Conservation (phyloP, 768 basidiomycete species). For the Tricholoma sp. region DNA sequence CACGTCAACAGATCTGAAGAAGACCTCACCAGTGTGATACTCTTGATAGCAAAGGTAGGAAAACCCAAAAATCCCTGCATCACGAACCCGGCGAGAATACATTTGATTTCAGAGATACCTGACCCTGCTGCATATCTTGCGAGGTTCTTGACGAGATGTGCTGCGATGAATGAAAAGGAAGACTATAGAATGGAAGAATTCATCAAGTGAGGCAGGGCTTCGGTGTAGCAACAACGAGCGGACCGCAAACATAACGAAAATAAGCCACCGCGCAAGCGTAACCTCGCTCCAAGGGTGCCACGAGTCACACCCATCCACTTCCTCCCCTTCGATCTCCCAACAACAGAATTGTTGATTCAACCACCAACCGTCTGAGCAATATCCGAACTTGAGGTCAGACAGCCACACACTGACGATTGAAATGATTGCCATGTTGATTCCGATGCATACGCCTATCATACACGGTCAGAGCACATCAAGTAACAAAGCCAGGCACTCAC, state of each 20-base stretch:
- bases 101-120: constrained; percentile 98
- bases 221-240: constrained; percentile 23
- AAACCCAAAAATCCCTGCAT: constrained; percentile 94
- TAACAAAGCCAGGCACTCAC: constrained; percentile 40
- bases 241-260: constrained; percentile 89
- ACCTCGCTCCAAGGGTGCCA: constrained; percentile 90
- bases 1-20: not conserved
- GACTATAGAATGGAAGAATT: constrained; percentile 42
- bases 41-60: constrained; percentile 91
- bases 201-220: not conserved
- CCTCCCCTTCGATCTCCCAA: constrained; percentile 87
- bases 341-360: constrained; percentile 97
- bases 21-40: constrained; percentile 75
- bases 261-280: constrained; percentile 67
- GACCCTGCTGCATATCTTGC: constrained; percentile 97
- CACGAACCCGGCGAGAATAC: constrained; percentile 93
- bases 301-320: constrained; percentile 77
- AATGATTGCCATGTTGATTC: constrained; percentile 90
- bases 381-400: constrained; percentile 96
- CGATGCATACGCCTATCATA: constrained; percentile 76
- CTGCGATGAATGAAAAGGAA: constrained; percentile 78
- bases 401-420: constrained; percentile 97
- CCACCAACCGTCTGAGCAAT: constrained; percentile 98
- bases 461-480: not conserved
- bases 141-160: constrained; percentile 81